Conservation (phyloP, 2,329 filamentous ascomycete genomes). For the Balansia obtecta region DNA sequence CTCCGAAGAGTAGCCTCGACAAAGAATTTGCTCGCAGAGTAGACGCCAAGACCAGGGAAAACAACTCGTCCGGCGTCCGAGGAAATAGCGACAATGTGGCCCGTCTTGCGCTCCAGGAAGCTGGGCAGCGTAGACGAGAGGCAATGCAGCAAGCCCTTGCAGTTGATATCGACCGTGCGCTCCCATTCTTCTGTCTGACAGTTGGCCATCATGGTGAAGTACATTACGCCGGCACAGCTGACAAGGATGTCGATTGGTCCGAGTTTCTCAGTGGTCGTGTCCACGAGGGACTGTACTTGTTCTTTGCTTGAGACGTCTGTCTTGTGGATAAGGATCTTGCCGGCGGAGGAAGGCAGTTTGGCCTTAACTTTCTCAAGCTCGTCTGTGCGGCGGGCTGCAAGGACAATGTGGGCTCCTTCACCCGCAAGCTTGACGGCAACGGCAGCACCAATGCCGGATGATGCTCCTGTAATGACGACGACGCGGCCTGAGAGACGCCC, state of each 20-base stretch:
- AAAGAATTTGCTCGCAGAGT: conserved; percentile 77
- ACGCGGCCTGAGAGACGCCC: conserved; percentile 57
- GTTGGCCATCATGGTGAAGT: conserved; percentile 80
- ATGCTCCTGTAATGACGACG: conserved; percentile 67
- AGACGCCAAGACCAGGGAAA: conserved; percentile 70
- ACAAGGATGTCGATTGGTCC: conserved; percentile 70
- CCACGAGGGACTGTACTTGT: conserved; percentile 55
- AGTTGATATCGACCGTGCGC: conserved; percentile 73
- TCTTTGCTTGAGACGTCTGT: conserved; percentile 60
- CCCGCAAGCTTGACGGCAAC: conserved; percentile 55
- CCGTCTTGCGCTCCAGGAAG: conserved; percentile 57
- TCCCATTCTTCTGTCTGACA: conserved; percentile 64
- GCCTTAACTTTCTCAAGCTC: conserved; percentile 56
- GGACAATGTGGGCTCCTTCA: conserved; percentile 59
- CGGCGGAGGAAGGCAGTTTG: conserved; percentile 41
- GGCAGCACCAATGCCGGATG: conserved; percentile 67
- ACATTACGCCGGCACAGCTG: conserved; percentile 74
- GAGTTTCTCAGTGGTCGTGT: conserved; percentile 44
- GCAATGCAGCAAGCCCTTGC: conserved; percentile 68
- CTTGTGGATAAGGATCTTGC: conserved; percentile 53
- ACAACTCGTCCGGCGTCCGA: conserved; percentile 74
- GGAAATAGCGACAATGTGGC: conserved; percentile 71
- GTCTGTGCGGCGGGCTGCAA: conserved; percentile 59
- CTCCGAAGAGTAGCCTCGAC: conserved; percentile 70
- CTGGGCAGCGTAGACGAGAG: conserved; percentile 55